Evolutionary conservation across 345 rosid genomes (phyloP).

Genomic region (Linum tenue): DNA sequence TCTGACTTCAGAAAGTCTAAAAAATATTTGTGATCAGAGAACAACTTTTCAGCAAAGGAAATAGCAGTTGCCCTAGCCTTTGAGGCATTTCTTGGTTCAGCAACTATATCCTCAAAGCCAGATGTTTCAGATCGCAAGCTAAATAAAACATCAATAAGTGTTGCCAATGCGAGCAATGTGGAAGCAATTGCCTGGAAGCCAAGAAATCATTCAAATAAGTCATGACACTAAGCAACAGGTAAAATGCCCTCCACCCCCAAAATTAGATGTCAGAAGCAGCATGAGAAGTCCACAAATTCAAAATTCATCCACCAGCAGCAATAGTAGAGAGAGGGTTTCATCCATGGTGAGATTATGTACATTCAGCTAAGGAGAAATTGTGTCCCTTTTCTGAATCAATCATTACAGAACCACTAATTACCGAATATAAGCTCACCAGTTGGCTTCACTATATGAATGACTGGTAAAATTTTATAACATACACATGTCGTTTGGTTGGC

Average conservation of each 20-base stretch:
- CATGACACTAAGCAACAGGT: not conserved
- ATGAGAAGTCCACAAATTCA: slow-evolving; percentile 6
- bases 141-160: slow-evolving; percentile 70
- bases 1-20: slow-evolving; percentile 62
- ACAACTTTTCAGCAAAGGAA: slow-evolving; percentile 68
- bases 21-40: slow-evolving; percentile 63
- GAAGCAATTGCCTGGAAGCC: slow-evolving; percentile 67
- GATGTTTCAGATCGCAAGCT: slow-evolving; percentile 37
- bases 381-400: not conserved
- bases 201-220: slow-evolving; percentile 16
- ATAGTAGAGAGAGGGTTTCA: not conserved
- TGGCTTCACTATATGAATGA: not conserved
- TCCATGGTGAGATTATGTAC: not conserved
- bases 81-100: slow-evolving; percentile 54
- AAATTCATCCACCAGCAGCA: not conserved
- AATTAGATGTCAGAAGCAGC: not conserved
- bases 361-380: not conserved
- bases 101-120: slow-evolving; percentile 44
- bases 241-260: not conserved
- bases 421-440: not conserved
- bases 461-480: not conserved
- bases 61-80: slow-evolving; percentile 69
- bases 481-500: not conserved
- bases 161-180: slow-evolving; percentile 75
- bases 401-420: not conserved